Percentiles rank a stretch among this genome's conserved stretches.
phyloP scores from a whole-genome alignment of 768 basidiomycete genomes.

The Amanita pallidorosea region DNA sequence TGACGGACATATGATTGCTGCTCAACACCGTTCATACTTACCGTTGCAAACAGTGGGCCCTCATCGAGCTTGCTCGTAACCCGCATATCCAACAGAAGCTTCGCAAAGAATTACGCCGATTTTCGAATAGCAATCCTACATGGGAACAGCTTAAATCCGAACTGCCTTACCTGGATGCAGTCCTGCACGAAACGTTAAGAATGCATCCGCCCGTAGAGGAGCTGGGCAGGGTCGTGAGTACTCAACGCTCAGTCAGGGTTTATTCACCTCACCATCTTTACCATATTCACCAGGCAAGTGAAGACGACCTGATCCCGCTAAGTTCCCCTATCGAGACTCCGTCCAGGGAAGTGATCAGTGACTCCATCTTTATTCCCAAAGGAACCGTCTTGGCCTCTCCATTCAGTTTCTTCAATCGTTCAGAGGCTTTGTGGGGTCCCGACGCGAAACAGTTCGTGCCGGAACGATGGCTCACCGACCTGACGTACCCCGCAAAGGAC shows the following conservation, averaged over 20 bases:
- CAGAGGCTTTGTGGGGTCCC: slow-evolving; percentile 30
- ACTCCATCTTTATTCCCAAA: slow-evolving; percentile 24
- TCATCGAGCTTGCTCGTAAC: slow-evolving; percentile 13
- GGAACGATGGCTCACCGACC: slow-evolving; percentile 28
- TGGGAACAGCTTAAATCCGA: slow-evolving; percentile 30
- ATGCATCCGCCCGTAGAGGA: slow-evolving; percentile 22
- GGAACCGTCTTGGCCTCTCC: slow-evolving; percentile 28
- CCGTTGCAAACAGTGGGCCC: slow-evolving; percentile 10
- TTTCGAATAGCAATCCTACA: slow-evolving; percentile 18
- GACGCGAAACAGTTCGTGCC: slow-evolving; percentile 34
- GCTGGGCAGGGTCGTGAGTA: slow-evolving; percentile 19
- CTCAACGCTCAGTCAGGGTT: too few relatives aligned
- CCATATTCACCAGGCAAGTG: slow-evolving; percentile 16
- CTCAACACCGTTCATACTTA: neutral
- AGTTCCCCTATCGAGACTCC: slow-evolving; percentile 17
- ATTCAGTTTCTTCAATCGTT: slow-evolving; percentile 27
- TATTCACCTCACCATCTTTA: neutral
- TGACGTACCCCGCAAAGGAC: slow-evolving; percentile 15
- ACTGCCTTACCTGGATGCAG: slow-evolving; percentile 34
- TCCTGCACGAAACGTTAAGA: slow-evolving; percentile 27
- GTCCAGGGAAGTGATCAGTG: slow-evolving; percentile 16
- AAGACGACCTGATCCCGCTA: slow-evolving; percentile 28
- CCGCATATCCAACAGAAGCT: slow-evolving; percentile 11
- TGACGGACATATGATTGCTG: too few relatives aligned
- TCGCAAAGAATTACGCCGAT: slow-evolving; percentile 10